Percentiles rank a stretch among this genome's conserved stretches.
Conservation (phyloP, 2,329 filamentous ascomycete genomes). For the Orbilia ellipsospora region DNA sequence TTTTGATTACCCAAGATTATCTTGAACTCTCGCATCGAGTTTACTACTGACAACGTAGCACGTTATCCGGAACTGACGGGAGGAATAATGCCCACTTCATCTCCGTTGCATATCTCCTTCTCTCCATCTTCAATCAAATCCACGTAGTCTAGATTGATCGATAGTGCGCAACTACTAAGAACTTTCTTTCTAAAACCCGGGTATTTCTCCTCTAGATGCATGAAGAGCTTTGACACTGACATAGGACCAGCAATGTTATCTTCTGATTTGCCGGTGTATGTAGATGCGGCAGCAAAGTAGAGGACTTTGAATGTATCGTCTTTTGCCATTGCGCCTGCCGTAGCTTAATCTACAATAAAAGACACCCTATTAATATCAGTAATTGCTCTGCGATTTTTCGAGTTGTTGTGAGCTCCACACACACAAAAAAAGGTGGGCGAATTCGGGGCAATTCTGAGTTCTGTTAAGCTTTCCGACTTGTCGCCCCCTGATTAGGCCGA, state of each 20-base stretch:
- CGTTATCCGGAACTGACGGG: constrained; percentile 82
- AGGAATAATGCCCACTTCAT: constrained; percentile 88
- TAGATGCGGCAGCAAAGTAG: constrained; percentile 81
- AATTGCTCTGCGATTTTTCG: no score
- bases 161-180: constrained; percentile 78
- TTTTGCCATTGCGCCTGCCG: constrained; percentile 57
- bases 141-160: constrained; percentile 83
- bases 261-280: constrained; percentile 74
- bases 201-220: constrained; percentile 75
- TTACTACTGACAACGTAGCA: background rate
- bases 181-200: constrained; percentile 76
- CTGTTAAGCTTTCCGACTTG: no score
- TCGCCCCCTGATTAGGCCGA: no score
- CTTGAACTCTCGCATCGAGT: no score
- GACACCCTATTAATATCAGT: background rate
- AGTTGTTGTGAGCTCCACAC: no score
- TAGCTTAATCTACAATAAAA: background rate
- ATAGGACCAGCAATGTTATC: constrained; percentile 76
- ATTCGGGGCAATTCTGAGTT: no score
- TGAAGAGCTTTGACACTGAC: constrained; percentile 72
- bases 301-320: constrained; percentile 76
- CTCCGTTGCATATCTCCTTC: constrained; percentile 73
- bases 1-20: background rate
- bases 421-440: no score
- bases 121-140: constrained; percentile 69